These are phyloP conservation scores for Microdochium nivale DNA, from an alignment of 2,329 filamentous ascomycete species.

Conservation along the genomic window DNA sequence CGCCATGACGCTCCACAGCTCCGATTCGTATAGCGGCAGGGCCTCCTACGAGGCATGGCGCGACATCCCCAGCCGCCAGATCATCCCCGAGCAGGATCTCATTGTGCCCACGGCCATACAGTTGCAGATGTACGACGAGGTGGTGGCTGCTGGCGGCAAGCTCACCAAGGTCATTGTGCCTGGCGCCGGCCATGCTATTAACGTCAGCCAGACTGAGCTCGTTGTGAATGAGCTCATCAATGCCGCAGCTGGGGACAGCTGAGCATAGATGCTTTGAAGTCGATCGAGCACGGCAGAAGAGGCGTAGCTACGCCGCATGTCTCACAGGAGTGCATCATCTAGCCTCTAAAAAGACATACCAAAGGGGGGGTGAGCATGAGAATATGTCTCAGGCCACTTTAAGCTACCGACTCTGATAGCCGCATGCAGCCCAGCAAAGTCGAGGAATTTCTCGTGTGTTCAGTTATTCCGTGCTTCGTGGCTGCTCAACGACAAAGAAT, in stretches of 20 bases:
- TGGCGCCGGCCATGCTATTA: slow-evolving; percentile 1
- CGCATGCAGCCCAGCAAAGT: too few species aligned
- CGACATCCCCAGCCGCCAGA: slow-evolving; percentile 4
- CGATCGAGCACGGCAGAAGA: too few species aligned
- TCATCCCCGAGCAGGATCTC: slow-evolving; percentile 7
- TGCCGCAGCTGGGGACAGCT: not conserved
- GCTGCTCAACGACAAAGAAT: too few species aligned
- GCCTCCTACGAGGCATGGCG: slow-evolving; percentile 9
- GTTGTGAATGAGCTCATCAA: not conserved
- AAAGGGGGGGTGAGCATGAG: too few species aligned
- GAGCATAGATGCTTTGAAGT: not conserved
- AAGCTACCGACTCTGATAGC: too few species aligned
- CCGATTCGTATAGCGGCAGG: slow-evolving; percentile 6
- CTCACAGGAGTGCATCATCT: too few species aligned
- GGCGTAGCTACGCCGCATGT: too few species aligned
- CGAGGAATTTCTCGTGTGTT: too few species aligned
- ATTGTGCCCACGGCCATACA: slow-evolving; percentile 5
- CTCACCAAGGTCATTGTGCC: slow-evolving; percentile 2
- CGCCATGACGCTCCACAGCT: slow-evolving; percentile 8
- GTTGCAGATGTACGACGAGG: slow-evolving; percentile 6
- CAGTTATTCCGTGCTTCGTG: too few species aligned
- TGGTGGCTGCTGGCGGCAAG: slow-evolving; percentile 6
- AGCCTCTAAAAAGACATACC: too few species aligned
- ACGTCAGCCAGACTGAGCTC: not conserved
- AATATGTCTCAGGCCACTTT: too few species aligned